These are phyloP conservation scores for Cadophora sp. DNA, from an alignment of 2,329 filamentous ascomycete species.

Conservation along the genomic window DNA sequence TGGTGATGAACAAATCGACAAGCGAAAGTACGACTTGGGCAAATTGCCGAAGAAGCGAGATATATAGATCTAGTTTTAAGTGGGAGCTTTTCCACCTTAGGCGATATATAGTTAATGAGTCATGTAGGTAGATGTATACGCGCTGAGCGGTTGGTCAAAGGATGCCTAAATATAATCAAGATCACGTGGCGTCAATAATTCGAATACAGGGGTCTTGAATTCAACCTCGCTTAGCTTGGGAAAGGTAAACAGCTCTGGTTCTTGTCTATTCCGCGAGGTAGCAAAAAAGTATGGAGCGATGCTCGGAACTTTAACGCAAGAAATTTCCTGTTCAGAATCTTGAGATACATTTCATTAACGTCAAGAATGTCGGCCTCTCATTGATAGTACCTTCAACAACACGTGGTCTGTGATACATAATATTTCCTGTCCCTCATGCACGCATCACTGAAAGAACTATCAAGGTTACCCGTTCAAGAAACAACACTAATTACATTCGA, in stretches of 20 bases:
- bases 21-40: too few species aligned
- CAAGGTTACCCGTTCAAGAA: too few species aligned
- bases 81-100: not conserved
- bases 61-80: not conserved
- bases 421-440: too few species aligned
- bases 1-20: not conserved
- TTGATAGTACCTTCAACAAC: too few species aligned
- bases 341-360: too few species aligned
- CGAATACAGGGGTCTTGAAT: not conserved
- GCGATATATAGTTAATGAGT: not conserved
- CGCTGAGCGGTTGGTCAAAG: too few species aligned
- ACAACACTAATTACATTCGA: too few species aligned
- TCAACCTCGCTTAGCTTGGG: not conserved
- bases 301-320: too few species aligned
- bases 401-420: too few species aligned
- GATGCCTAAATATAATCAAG: slow-evolving; percentile 8
- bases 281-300: not conserved
- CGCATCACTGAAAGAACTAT: too few species aligned
- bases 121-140: not conserved
- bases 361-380: too few species aligned
- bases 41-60: not conserved
- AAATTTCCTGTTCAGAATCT: too few species aligned
- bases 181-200: not conserved
- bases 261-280: not conserved
- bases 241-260: not conserved